phyloP scores from a whole-genome alignment of 2,329 filamentous ascomycete species.

The Colletotrichum costaricense region DNA sequence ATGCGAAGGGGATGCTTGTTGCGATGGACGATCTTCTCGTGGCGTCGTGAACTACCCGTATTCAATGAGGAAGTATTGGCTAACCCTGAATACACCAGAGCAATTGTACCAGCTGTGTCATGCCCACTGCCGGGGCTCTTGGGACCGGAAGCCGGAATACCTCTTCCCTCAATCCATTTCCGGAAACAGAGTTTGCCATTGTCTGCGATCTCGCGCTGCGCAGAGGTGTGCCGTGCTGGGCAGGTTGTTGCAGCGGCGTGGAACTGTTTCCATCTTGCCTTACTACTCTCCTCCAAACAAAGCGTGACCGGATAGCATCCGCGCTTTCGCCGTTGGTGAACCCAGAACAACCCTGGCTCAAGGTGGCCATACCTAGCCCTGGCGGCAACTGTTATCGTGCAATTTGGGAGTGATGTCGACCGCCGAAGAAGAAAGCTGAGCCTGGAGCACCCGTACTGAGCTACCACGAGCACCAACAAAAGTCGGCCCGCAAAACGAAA shows the following conservation, averaged over 20 bases:
- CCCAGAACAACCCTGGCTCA: constrained; percentile 11
- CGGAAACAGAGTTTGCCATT: constrained; percentile 7
- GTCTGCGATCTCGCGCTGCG: background rate
- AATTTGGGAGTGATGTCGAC: constrained; percentile 25
- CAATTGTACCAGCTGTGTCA: background rate
- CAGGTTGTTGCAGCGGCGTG: constrained; percentile 4
- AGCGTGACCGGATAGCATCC: constrained; percentile 27
- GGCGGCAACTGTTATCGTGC: constrained; percentile 6
- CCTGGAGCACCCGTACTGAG: background rate
- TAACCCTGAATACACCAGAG: background rate
- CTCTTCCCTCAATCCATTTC: background rate
- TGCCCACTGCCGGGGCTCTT: background rate
- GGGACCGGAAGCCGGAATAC: background rate
- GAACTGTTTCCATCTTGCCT: background rate
- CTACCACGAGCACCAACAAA: constrained; percentile 3
- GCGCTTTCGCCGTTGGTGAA: constrained; percentile 13
- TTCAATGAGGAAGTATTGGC: background rate
- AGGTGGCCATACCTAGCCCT: constrained; percentile 18
- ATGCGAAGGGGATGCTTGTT: background rate
- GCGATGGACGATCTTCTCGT: background rate
- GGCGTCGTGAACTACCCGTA: background rate
- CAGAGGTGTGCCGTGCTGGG: background rate
- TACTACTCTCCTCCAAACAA: background rate
- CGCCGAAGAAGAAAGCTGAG: constrained; percentile 26
- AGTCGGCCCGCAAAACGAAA: constrained; percentile 35